These are phyloP conservation scores for Citrullus amarus DNA, from an alignment of 306 rosid species.

Conservation along the genomic window DNA sequence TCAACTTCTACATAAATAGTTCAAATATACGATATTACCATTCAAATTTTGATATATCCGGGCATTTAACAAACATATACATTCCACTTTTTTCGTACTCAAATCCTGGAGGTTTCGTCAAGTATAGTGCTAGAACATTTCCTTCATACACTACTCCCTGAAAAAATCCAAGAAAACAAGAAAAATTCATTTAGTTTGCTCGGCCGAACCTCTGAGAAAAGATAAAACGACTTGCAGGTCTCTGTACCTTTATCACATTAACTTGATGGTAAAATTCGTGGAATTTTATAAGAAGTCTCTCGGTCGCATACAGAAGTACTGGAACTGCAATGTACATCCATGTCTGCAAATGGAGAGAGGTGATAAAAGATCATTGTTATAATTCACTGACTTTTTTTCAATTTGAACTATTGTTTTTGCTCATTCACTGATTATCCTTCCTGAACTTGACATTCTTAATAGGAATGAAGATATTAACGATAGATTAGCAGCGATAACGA, in stretches of 20 bases:
- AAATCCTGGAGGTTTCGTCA: conserved; percentile 47
- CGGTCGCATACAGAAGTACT: conserved; percentile 30
- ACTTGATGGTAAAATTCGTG: conserved; percentile 25
- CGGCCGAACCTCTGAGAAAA: not conserved
- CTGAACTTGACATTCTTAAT: not conserved
- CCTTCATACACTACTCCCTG: conserved; percentile 55
- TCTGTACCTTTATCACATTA: conserved; percentile 32
- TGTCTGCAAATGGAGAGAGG: conserved; percentile 28
- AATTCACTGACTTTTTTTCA: not conserved
- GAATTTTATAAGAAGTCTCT: conserved; percentile 31
- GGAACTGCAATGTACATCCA: conserved; percentile 64
- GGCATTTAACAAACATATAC: conserved; percentile 54
- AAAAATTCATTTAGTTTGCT: not conserved
- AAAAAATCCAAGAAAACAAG: conserved; percentile 10
- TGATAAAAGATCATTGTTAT: not conserved
- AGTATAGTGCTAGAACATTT: conserved; percentile 47
- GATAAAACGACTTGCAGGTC: not conserved
- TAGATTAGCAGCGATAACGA: not conserved
- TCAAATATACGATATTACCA: conserved; percentile 26
- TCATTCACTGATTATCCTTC: not conserved
- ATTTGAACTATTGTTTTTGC: not conserved
- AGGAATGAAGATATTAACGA: not conserved
- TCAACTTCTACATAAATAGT: not conserved
- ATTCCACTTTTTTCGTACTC: conserved; percentile 56
- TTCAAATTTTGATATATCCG: conserved; percentile 50